Base-by-base conservation (phyloP, 495 filamentous ascomycete species). In the Tuber aestivum region DNA sequence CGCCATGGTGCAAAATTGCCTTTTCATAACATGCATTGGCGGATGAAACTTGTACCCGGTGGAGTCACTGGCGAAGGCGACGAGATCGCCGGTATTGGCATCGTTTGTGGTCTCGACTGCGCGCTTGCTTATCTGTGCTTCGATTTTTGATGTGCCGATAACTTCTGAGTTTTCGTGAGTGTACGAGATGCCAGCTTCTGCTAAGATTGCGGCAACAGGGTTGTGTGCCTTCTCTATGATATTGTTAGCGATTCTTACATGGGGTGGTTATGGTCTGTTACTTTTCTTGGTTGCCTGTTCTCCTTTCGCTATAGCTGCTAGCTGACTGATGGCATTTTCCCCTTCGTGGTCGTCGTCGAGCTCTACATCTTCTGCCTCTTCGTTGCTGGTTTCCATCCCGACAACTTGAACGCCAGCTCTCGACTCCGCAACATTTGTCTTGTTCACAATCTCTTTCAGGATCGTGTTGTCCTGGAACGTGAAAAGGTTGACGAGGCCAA, bases 91-190 rank as follows among this genome's bases (percentile, higher is more conserved):
- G 48, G 83, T 81, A 18, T 80, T 81, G 61, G 86, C 74, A 83
- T 88, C 87, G 42, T 88, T 87, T 7, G 87, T 87, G 0, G 88
- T 87, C 74, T 91, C 88, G 78, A 92, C 87, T 4, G 95, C 96
- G 44, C 89, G 89, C 20, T 90, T 89, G 72, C 91, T 92, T 35
- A 98, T 88, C 68, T 88, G 88, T 74, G 91, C 91, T 85, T 99
- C 95, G 35, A 97, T 87, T 73, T 90, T 92, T 14, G 92, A 94
- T 0, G 92, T 92, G 45, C 95, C 95, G 70, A 99, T 91, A 27
- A 99, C 94, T 84, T 99, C 95, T 61, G 92, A 94, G 82, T 99
- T 99, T 76, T 97, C 91, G 81, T 99, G 95, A 16, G 93, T 96
- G 83, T 99, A 99, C 83, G 95, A 90, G 21, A 99, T 94, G 10